A percentile compares a stretch with the other conserved stretches of the same genome.
Conservation (phyloP, 805 yeast genomes). For the Candida xiaguanensis region DNA sequence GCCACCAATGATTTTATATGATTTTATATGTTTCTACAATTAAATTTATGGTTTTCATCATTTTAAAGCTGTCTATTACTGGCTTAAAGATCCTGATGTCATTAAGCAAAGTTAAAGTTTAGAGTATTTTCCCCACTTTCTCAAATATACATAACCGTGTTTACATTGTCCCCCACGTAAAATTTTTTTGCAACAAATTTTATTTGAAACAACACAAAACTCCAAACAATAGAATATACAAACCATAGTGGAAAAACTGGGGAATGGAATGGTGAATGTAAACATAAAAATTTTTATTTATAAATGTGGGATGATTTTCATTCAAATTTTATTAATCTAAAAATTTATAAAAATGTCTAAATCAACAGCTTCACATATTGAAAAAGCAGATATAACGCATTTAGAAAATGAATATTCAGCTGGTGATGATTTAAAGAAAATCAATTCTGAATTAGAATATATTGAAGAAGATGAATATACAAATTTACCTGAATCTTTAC, state of each 20-base stretch:
- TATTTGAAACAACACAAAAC: neutral
- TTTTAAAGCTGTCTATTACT: too few relatives aligned
- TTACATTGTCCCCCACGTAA: neutral
- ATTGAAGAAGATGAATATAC: constrained; percentile 8
- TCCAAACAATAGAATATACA: neutral
- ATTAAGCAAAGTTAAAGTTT: neutral
- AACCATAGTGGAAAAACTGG: neutral
- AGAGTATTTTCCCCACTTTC: neutral
- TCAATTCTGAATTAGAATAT: neutral
- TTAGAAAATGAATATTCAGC: constrained; percentile 6
- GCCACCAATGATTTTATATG: too few relatives aligned
- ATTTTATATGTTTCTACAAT: too few relatives aligned
- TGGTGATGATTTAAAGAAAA: neutral
- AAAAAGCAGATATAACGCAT: constrained; percentile 8
- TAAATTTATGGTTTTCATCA: too few relatives aligned
- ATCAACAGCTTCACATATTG: constrained; percentile 2
- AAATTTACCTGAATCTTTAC: constrained; percentile 29
- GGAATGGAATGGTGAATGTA: neutral
- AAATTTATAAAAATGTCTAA: too few relatives aligned
- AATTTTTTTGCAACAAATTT: neutral
- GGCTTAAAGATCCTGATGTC: too few relatives aligned
- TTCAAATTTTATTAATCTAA: too few relatives aligned
- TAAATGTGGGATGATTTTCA: neutral
- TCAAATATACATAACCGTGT: neutral
- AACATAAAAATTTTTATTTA: too few relatives aligned